A percentile compares a stretch with the other conserved stretches of the same genome.
These are phyloP conservation scores for Irineochytrium annulatum DNA, from an alignment of 192 early-diverging fungal species.

Conservation along the genomic window DNA sequence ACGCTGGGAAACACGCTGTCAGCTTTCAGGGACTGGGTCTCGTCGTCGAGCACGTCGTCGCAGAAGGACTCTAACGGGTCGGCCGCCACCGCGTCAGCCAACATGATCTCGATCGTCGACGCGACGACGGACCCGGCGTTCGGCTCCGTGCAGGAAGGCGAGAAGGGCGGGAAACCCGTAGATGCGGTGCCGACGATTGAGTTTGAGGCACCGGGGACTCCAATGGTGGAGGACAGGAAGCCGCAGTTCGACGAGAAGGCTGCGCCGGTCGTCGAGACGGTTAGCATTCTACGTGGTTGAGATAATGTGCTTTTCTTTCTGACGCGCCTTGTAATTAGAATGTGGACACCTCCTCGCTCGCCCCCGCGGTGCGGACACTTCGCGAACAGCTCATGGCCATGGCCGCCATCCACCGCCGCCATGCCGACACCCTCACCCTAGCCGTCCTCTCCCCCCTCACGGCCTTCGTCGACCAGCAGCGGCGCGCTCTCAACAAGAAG, in stretches of 20 bases:
- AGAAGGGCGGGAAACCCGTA: background rate
- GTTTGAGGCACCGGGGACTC: background rate
- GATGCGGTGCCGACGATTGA: background rate
- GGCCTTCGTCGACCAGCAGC: constrained; percentile 30
- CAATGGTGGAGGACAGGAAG: too few relatives aligned
- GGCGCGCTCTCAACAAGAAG: constrained; percentile 19
- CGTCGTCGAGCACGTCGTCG: background rate
- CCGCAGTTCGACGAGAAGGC: too few relatives aligned
- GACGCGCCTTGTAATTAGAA: too few relatives aligned
- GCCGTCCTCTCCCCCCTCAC: constrained; percentile 23
- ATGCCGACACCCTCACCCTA: constrained; percentile 32
- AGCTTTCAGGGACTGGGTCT: constrained; percentile 1
- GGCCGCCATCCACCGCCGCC: constrained; percentile 26
- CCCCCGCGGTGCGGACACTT: background rate
- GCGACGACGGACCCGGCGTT: background rate
- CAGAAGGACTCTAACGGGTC: too few relatives aligned
- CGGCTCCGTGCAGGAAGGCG: background rate
- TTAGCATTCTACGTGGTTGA: too few relatives aligned
- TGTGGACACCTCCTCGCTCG: constrained; percentile 8
- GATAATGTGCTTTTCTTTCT: too few relatives aligned
- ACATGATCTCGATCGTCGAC: background rate
- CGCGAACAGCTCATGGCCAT: background rate
- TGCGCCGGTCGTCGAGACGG: too few relatives aligned
- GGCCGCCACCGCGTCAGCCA: background rate
- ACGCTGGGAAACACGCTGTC: background rate